phyloP scores from a whole-genome alignment of 176 grass and related monocot species.

The Zoysia pacifica region DNA sequence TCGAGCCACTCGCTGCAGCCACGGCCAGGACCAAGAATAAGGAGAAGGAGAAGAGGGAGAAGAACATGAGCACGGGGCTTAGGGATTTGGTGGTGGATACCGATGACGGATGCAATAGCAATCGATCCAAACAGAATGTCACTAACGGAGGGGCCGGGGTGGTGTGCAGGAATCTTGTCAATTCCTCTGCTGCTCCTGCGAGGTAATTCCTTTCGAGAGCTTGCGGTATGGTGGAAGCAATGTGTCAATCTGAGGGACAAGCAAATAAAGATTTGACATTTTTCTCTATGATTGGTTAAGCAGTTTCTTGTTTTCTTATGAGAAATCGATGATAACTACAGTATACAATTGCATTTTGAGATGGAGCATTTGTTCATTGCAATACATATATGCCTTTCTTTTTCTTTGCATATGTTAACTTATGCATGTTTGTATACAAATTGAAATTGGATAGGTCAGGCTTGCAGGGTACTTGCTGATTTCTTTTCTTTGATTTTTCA shows the following conservation, averaged over 20 bases:
- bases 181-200: constrained; percentile 32
- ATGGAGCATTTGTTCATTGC: constrained; percentile 20
- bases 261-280: constrained; percentile 44
- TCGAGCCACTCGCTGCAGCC: constrained; percentile 60
- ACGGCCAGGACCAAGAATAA: constrained; percentile 56
- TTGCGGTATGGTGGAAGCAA: constrained; percentile 14
- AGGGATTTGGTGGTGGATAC: constrained; percentile 69
- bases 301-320: constrained; percentile 25
- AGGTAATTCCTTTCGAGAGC: constrained; percentile 49
- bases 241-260: constrained; percentile 26
- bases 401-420: not conserved
- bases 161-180: constrained; percentile 60
- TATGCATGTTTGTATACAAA: constrained; percentile 17
- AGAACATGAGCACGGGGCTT: constrained; percentile 61
- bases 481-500: not conserved
- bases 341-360: constrained; percentile 14
- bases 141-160: constrained; percentile 49
- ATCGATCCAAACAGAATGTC: constrained; percentile 26
- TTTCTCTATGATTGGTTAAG: constrained; percentile 13
- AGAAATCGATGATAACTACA: constrained; percentile 36
- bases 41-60: constrained; percentile 62
- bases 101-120: constrained; percentile 15
- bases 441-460: not conserved
- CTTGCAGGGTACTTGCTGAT: not conserved
- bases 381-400: not conserved